Percentiles rank a stretch among this genome's conserved stretches.
Evolutionary conservation across 2,329 filamentous ascomycete species (phyloP).

Genomic region (Macroventuria anomochaeta): DNA sequence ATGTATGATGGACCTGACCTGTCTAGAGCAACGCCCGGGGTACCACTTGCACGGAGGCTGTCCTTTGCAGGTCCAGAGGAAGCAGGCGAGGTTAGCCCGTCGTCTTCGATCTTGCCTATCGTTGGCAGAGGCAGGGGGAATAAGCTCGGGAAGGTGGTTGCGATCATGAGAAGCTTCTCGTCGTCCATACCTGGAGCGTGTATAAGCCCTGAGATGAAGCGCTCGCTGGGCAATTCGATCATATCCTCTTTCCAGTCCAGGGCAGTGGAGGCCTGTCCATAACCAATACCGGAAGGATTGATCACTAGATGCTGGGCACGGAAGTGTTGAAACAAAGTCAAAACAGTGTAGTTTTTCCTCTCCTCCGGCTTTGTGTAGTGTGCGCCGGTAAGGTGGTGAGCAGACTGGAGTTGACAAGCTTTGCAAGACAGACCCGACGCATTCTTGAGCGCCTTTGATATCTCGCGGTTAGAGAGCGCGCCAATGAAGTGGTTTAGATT

Average conservation of each 20-base stretch:
- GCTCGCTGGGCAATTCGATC: conserved; percentile 64
- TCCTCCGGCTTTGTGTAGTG: conserved; percentile 48
- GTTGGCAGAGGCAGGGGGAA: conserved; percentile 54
- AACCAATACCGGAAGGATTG: conserved; percentile 28
- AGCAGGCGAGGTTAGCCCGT: conserved; percentile 34
- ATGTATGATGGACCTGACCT: conserved; percentile 31
- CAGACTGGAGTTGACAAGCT: conserved; percentile 44
- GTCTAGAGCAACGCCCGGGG: conserved; percentile 26
- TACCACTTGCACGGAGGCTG: conserved; percentile 19
- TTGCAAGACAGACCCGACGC: conserved; percentile 55
- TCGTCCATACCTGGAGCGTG: conserved; percentile 64
- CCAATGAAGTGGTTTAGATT: conserved; percentile 63
- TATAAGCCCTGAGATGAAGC: conserved; percentile 57
- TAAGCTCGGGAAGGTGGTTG: conserved; percentile 57
- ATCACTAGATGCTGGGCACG: conserved; percentile 61
- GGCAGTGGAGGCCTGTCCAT: conserved; percentile 30
- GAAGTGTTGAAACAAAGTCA: conserved; percentile 66
- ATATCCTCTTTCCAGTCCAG: conserved; percentile 67
- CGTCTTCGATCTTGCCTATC: conserved; percentile 48
- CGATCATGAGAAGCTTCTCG: conserved; percentile 60
- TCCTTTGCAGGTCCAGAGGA: conserved; percentile 44
- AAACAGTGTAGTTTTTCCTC: conserved; percentile 52
- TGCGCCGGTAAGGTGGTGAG: conserved; percentile 37
- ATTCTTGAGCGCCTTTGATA: conserved; percentile 53
- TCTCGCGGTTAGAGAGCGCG: conserved; percentile 51